These are phyloP conservation scores for Termitomyces sp. DNA, from an alignment of 768 basidiomycete species.

Conservation along the genomic window DNA sequence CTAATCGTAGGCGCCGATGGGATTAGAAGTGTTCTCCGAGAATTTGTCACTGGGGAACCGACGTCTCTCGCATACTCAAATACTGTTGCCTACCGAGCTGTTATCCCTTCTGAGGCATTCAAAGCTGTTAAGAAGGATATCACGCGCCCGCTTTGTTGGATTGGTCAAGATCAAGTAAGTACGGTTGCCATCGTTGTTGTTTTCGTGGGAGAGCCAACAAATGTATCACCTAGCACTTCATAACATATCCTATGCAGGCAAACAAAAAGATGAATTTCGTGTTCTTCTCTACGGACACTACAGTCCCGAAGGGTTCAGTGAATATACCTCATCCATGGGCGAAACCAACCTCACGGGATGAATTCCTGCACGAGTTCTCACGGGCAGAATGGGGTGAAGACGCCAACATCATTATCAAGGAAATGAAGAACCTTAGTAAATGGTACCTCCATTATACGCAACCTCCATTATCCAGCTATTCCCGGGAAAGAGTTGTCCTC, in stretches of 20 bases:
- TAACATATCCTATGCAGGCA: conserved; percentile 46
- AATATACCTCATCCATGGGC: conserved; percentile 40
- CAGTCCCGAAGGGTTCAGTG: conserved; percentile 22
- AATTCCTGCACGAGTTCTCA: conserved; percentile 37
- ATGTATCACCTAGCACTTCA: conserved; percentile 39
- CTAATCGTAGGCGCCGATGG: conserved; percentile 53
- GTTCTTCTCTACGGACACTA: conserved; percentile 33
- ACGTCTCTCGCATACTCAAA: conserved; percentile 39
- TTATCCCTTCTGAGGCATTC: conserved; percentile 38
- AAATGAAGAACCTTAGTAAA: conserved; percentile 42
- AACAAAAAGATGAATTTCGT: conserved; percentile 47
- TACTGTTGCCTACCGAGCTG: conserved; percentile 45
- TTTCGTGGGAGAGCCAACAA: neutral
- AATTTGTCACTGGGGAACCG: conserved; percentile 22
- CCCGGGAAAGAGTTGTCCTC: conserved; percentile 41
- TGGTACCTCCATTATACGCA: conserved; percentile 50
- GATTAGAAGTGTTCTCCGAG: conserved; percentile 44
- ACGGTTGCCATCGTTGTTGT: neutral
- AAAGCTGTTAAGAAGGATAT: conserved; percentile 36
- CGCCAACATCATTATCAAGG: conserved; percentile 35
- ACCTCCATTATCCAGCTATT: conserved; percentile 44
- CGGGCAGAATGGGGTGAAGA: conserved; percentile 44
- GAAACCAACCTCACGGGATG: conserved; percentile 31
- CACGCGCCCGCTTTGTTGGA: conserved; percentile 36
- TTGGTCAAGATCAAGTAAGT: conserved; percentile 44